Percentiles rank a stretch among this genome's conserved stretches.
Evolutionary conservation across 805 yeast species (phyloP).

Genomic region (Candida chauliodis): DNA sequence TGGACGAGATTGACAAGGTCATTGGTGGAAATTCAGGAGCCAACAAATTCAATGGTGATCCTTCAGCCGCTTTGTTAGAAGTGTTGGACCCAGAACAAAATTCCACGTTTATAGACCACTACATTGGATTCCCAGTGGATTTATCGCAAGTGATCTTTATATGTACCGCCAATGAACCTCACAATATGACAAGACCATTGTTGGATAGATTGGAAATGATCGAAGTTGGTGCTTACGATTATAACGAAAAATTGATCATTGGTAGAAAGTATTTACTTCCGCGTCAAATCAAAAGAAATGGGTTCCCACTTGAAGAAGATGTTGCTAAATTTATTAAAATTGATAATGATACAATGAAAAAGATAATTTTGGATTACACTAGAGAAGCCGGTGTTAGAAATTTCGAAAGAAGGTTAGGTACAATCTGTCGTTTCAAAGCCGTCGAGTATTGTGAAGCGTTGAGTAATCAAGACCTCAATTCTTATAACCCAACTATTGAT

Average conservation of each 20-base stretch:
- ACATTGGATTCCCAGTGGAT: slow-evolving; percentile 81
- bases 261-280: slow-evolving; percentile 69
- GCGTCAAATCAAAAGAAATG: slow-evolving; percentile 67
- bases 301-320: slow-evolving; percentile 39
- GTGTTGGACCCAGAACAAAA: slow-evolving; percentile 91
- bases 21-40: slow-evolving; percentile 48
- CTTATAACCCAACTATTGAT: slow-evolving; percentile 42
- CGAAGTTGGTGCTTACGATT: slow-evolving; percentile 74
- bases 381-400: slow-evolving; percentile 85
- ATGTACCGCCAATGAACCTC: slow-evolving; percentile 81
- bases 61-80: slow-evolving; percentile 84
- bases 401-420: slow-evolving; percentile 69
- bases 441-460: slow-evolving; percentile 53
- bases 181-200: slow-evolving; percentile 69
- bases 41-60: slow-evolving; percentile 68
- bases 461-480: slow-evolving; percentile 13
- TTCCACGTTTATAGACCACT: slow-evolving; percentile 71
- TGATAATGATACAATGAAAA: slow-evolving; percentile 52
- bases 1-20: slow-evolving; percentile 85
- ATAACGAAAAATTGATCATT: slow-evolving; percentile 70
- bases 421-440: slow-evolving; percentile 78
- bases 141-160: slow-evolving; percentile 75
- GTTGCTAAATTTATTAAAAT: slow-evolving; percentile 37
- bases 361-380: slow-evolving; percentile 66
- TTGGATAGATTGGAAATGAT: slow-evolving; percentile 83